Percentiles rank a stretch among this genome's conserved stretches.
Evolutionary conservation across 768 basidiomycete genomes (phyloP).

Genomic region (Coprinopsis strossmayeri): DNA sequence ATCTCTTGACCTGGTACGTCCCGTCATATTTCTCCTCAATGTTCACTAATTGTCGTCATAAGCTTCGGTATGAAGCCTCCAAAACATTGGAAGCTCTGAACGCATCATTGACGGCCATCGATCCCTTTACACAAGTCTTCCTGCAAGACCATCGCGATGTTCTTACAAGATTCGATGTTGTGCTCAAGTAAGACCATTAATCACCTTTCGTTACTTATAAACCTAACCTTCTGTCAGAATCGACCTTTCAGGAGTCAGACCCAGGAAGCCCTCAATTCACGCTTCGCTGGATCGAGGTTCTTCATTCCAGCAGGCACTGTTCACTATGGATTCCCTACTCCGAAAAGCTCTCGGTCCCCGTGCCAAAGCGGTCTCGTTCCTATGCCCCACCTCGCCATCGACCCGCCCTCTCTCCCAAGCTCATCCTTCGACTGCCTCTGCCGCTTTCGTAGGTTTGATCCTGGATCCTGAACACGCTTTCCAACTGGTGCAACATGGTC

Average conservation of each 20-base stretch:
- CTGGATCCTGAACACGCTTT: slow-evolving; percentile 68
- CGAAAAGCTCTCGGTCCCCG: slow-evolving; percentile 72
- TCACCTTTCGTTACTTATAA: neutral
- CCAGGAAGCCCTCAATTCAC: slow-evolving; percentile 36
- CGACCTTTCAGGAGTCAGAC: slow-evolving; percentile 43
- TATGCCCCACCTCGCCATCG: slow-evolving; percentile 39
- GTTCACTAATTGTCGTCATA: neutral
- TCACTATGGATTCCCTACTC: slow-evolving; percentile 43
- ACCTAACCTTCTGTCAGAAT: slow-evolving; percentile 34
- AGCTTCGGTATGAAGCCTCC: slow-evolving; percentile 75
- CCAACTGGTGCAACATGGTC: slow-evolving; percentile 90
- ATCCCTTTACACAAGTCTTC: slow-evolving; percentile 69
- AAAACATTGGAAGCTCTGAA: slow-evolving; percentile 66
- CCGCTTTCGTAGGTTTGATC: slow-evolving; percentile 68
- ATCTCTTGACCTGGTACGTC: slow-evolving; percentile 74
- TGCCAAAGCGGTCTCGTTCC: slow-evolving; percentile 54
- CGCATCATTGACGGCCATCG: slow-evolving; percentile 34
- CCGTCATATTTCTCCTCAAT: neutral
- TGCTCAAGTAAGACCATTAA: slow-evolving; percentile 42
- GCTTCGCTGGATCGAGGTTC: slow-evolving; percentile 56
- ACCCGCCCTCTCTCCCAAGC: slow-evolving; percentile 46
- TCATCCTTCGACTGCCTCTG: slow-evolving; percentile 41
- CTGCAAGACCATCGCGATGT: slow-evolving; percentile 64
- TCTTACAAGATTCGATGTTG: slow-evolving; percentile 63
- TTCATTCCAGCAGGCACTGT: slow-evolving; percentile 45